These are phyloP conservation scores for Sporobolomyces pararoseus DNA, from an alignment of 768 basidiomycete genomes.

Conservation along the genomic window DNA sequence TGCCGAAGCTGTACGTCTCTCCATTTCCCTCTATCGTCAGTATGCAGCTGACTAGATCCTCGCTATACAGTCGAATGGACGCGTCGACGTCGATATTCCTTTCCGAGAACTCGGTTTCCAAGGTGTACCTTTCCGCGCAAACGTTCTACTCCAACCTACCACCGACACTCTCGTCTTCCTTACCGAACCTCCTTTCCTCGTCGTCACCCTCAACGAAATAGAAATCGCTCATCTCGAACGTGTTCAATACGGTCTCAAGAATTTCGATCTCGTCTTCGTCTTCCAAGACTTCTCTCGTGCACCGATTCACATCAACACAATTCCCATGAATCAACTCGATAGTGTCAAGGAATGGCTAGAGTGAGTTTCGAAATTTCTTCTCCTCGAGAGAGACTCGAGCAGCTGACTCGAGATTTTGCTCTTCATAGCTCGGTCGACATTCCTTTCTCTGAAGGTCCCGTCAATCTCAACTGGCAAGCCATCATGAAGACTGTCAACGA, in stretches of 20 bases:
- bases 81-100: constrained; percentile 88
- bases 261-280: constrained; percentile 95
- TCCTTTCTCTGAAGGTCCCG: constrained; percentile 86
- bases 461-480: constrained; percentile 95
- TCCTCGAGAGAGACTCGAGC: no score
- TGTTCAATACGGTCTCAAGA: constrained; percentile 90
- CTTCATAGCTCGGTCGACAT: constrained; percentile 83
- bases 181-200: constrained; percentile 90
- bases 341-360: constrained; percentile 99
- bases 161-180: constrained; percentile 95
- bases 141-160: constrained; percentile 88
- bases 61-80: constrained; percentile 65
- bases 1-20: constrained; percentile 70
- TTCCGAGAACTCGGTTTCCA: constrained; percentile 96
- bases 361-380: constrained; percentile 55
- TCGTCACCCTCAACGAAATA: constrained; percentile 88
- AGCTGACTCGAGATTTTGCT: no score
- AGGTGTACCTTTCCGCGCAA: constrained; percentile 92
- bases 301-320: constrained; percentile 93
- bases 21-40: not conserved
- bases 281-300: constrained; percentile 92
- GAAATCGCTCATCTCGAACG: constrained; percentile 96
- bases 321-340: constrained; percentile 82
- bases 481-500: constrained; percentile 99
- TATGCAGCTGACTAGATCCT: not conserved